Evolutionary conservation across 345 rosid genomes (phyloP), one percentile per base, ranked within the genome.

Genomic region (Gossypium australe): DNA sequence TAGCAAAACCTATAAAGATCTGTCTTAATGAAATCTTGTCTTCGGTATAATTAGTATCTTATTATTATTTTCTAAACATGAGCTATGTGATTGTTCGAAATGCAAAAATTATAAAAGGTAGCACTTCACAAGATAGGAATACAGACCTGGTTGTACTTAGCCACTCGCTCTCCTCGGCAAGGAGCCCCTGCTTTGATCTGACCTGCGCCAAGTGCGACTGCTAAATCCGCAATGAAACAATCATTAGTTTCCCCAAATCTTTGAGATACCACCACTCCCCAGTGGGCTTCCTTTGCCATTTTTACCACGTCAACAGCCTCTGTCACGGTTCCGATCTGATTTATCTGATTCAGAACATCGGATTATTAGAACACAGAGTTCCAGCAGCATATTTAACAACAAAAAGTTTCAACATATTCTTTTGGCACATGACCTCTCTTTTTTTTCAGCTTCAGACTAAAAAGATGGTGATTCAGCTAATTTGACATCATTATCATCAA

Each of bases 171-270:
- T 76, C 99, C 98, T 75, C 99, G 84, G 86, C 94, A 91, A 75
- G 99, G 99, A 83, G 98, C 99, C 72, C 99, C 99, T 62, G 97
- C 89, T 84, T 93, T 93, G 76, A 95, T 89, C 84, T 87, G 94
- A 77, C 93, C 95, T 3, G 94, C 82, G 49, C 88, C 84, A 49
- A 95, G 83, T 73, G 98, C 99, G 65, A 95, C 98, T 38, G 98
- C 87, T 75, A 95, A 86, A 85, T 95, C 98, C 9, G 98, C 86
- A 65, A 91, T 89, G 84, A 93, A 95, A 76, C 97, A 85, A 79
- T 95, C 99, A 76, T 87, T 91, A 48, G 93, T 93, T 84, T 95
- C 99, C 58, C 99, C 99, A 82, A 89, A 85, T 84, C 98, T 87
- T 78, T 91, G 94, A 65, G 99, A 91, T 76, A 84, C 86, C 71